Evolutionary conservation across 106 monocot genomes (phyloP).

Genomic region (Apostasia shenzhenica): DNA sequence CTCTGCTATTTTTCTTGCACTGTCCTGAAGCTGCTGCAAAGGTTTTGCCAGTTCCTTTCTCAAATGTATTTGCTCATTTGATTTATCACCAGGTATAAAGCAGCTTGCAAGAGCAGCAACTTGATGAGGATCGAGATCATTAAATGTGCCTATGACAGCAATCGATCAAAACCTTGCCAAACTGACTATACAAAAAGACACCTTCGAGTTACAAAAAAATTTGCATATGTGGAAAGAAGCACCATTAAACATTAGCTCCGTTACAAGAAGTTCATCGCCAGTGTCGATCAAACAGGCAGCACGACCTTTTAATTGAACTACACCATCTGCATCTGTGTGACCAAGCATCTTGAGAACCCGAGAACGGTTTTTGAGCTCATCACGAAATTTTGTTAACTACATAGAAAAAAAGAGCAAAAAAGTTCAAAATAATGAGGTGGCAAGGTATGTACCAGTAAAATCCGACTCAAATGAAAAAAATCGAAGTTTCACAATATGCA

Average conservation of each 20-base stretch:
- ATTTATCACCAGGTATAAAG: conserved; percentile 96
- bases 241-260: conserved; percentile 99
- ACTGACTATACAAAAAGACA: neutral
- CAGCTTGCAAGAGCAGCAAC: conserved; percentile 91
- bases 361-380: conserved; percentile 92
- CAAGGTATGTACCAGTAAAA: too few relatives aligned
- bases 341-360: conserved; percentile 95
- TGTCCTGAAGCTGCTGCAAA: conserved; percentile 90
- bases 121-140: conserved; percentile 97
- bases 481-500: too few relatives aligned
- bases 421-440: conserved; percentile 1
- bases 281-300: conserved; percentile 99
- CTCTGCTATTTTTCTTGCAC: conserved; percentile 95
- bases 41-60: conserved; percentile 86
- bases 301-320: conserved; percentile 88
- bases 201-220: neutral
- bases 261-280: conserved; percentile 95
- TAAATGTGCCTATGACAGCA: conserved; percentile 68
- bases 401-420: conserved; percentile 5
- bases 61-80: conserved; percentile 85
- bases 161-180: conserved; percentile 2
- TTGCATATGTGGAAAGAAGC: neutral
- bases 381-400: conserved; percentile 96
- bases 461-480: neutral
- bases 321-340: conserved; percentile 94